Conservation (phyloP, 257 asterid species). For the Solanum chiquidenum region DNA sequence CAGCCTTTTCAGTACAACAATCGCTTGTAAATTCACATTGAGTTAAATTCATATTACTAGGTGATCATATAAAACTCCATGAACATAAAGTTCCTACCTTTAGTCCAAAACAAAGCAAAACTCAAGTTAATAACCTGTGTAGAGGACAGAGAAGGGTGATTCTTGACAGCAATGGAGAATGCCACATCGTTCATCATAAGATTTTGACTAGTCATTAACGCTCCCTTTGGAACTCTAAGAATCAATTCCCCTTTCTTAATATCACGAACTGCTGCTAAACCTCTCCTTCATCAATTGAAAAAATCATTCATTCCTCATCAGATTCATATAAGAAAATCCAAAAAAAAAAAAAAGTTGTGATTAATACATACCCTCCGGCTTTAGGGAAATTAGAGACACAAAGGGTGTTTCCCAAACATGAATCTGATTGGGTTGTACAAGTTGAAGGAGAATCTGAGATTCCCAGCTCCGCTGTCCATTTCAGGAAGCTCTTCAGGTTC, state of each 20-base stretch:
- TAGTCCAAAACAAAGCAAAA: not conserved
- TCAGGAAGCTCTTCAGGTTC: constrained; percentile 42
- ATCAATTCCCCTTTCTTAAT: constrained; percentile 66
- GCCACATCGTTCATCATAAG: constrained; percentile 29
- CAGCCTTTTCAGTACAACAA: not conserved
- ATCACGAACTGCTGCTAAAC: constrained; percentile 71
- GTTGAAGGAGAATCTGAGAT: constrained; percentile 41
- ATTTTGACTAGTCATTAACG: constrained; percentile 52
- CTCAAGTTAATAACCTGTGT: constrained; percentile 41
- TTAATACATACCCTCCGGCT: constrained; percentile 69
- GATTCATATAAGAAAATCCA: not conserved
- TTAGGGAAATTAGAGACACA: constrained; percentile 52
- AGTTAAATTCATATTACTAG: not conserved
- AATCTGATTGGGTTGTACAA: not conserved
- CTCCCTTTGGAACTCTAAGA: constrained; percentile 67
- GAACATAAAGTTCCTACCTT: not conserved
- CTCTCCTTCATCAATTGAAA: constrained; percentile 48
- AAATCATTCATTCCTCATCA: not conserved
- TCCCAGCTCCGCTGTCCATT: constrained; percentile 60
- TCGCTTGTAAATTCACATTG: not conserved
- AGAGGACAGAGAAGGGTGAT: constrained; percentile 41
- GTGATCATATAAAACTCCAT: not conserved
- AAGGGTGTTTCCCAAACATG: constrained; percentile 49
- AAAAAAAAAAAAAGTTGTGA: not conserved
- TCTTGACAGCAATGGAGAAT: constrained; percentile 30